Percentiles rank a stretch among this genome's conserved stretches.
These are phyloP conservation scores for Ormosia semicastrata DNA, from an alignment of 306 rosid genomes.

Conservation along the genomic window DNA sequence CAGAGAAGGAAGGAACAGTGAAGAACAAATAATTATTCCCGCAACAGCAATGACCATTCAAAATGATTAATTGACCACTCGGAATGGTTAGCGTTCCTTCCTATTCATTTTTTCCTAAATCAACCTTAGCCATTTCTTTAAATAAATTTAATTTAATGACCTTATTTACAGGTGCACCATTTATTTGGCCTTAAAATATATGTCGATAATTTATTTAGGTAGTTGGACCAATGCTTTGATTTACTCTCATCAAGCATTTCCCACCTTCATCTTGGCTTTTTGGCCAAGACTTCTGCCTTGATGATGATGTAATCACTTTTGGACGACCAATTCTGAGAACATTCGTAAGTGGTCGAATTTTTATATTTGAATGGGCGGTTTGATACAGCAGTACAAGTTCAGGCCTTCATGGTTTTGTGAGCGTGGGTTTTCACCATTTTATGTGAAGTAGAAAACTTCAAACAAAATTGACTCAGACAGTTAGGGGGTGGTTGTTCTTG, in stretches of 20 bases:
- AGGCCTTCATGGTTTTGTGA: background rate
- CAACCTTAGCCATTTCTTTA: too few relatives aligned
- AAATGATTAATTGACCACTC: too few relatives aligned
- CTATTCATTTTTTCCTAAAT: too few relatives aligned
- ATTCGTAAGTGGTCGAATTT: background rate
- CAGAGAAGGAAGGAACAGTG: too few relatives aligned
- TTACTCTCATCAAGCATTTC: background rate
- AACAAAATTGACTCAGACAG: background rate
- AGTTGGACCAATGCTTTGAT: background rate
- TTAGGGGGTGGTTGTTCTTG: background rate
- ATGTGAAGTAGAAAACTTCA: background rate
- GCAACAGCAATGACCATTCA: too few relatives aligned
- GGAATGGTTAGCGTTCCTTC: too few relatives aligned
- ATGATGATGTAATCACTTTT: background rate
- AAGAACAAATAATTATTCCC: too few relatives aligned
- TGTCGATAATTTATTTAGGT: background rate
- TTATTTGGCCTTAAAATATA: too few relatives aligned
- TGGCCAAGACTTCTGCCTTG: background rate
- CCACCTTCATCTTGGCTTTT: background rate
- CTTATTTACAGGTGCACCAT: too few relatives aligned
- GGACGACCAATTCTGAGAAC: background rate
- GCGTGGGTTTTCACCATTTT: background rate
- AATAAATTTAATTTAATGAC: too few relatives aligned
- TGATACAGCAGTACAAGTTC: background rate
- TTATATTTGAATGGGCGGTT: background rate